Conservation (phyloP, 2,329 filamentous ascomycete species). For the Talaromyces sp. region DNA sequence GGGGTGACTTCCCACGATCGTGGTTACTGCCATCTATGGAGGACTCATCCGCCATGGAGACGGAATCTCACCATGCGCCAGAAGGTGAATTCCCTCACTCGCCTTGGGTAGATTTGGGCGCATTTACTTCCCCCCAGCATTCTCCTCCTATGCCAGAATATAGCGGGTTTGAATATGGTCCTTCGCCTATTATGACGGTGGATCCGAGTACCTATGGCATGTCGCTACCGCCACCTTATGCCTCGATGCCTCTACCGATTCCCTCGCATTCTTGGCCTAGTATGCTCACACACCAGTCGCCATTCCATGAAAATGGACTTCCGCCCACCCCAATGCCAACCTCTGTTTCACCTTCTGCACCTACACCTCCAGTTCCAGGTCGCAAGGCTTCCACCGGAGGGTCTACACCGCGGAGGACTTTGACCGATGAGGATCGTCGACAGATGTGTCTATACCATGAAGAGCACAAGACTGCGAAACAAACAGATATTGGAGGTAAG, state of each 20-base stretch:
- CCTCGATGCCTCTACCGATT: constrained; percentile 70
- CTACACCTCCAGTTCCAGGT: constrained; percentile 30
- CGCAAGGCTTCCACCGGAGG: constrained; percentile 46
- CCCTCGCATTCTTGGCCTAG: constrained; percentile 74
- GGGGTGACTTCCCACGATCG: not conserved
- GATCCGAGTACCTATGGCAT: constrained; percentile 53
- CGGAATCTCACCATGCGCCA: constrained; percentile 47
- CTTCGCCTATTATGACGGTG: constrained; percentile 64
- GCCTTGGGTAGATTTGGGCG: constrained; percentile 50
- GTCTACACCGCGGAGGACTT: constrained; percentile 76
- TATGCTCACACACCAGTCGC: constrained; percentile 73
- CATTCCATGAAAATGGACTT: constrained; percentile 64
- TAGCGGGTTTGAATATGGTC: constrained; percentile 63
- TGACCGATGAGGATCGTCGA: constrained; percentile 87
- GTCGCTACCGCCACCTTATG: constrained; percentile 60
- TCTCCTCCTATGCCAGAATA: constrained; percentile 73
- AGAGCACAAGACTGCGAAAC: constrained; percentile 85
- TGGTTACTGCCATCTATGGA: constrained; percentile 37
- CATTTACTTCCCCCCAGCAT: constrained; percentile 61
- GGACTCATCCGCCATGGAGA: constrained; percentile 50
- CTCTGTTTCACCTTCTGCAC: constrained; percentile 57
- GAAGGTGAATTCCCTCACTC: constrained; percentile 48
- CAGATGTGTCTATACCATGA: constrained; percentile 94
- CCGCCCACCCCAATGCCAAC: constrained; percentile 58
- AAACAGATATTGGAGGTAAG: constrained; percentile 91